These are phyloP conservation scores for Ormosia emarginata DNA, from an alignment of 306 rosid species.

Conservation along the genomic window DNA sequence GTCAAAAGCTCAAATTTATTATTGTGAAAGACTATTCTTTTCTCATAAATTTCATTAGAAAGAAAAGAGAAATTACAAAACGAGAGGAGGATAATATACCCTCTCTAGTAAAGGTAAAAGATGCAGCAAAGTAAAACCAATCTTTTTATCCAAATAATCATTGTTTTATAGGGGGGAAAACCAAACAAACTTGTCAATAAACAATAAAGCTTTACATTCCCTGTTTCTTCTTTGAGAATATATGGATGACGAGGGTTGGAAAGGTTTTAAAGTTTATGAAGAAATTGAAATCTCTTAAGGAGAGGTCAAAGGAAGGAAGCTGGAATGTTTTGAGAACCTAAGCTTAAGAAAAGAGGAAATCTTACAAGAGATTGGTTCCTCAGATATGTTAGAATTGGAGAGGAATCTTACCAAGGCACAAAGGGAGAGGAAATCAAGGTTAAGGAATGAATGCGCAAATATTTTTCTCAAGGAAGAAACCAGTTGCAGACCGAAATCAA, in stretches of 20 bases:
- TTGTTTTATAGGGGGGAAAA: neutral
- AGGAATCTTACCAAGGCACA: neutral
- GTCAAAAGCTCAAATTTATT: conserved; percentile 1
- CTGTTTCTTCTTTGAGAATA: neutral
- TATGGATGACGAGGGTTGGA: neutral
- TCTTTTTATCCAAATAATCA: neutral
- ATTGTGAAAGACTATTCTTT: neutral
- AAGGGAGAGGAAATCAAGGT: neutral
- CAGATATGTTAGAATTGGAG: neutral
- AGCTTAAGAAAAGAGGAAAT: neutral
- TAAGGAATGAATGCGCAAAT: neutral
- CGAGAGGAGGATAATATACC: neutral
- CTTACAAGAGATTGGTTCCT: neutral
- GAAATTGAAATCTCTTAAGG: neutral
- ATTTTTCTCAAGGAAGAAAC: neutral
- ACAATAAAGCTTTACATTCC: neutral
- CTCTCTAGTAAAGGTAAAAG: neutral
- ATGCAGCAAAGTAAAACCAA: neutral
- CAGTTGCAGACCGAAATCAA: neutral
- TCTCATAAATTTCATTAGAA: neutral
- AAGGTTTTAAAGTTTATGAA: neutral
- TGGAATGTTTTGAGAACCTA: neutral
- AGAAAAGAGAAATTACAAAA: neutral
- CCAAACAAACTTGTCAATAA: conserved; percentile 1
- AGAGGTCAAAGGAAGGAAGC: neutral